phyloP scores from a whole-genome alignment of 768 basidiomycete genomes.

The Basidioascus undulatus region DNA sequence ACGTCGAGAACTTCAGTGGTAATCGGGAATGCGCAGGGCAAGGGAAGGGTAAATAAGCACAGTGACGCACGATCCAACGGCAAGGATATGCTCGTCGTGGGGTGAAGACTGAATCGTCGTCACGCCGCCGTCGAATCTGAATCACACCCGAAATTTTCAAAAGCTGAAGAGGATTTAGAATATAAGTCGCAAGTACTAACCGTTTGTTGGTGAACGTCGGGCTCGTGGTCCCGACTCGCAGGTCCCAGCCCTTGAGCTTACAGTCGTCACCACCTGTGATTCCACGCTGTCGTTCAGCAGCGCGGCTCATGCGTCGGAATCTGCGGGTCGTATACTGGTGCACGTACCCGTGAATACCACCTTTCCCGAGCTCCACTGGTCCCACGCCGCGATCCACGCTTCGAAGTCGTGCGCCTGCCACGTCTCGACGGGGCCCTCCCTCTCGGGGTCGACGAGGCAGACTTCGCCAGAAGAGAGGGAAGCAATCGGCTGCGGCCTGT shows the following conservation, averaged over 20 bases:
- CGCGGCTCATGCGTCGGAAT: too few relatives aligned
- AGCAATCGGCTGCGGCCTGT: too few relatives aligned
- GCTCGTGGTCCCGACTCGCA: constrained; percentile 32
- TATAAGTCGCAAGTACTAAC: constrained; percentile 18
- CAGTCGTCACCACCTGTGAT: constrained; percentile 86
- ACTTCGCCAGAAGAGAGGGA: constrained; percentile 64
- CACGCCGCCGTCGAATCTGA: constrained; percentile 74
- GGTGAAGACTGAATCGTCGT: constrained; percentile 75
- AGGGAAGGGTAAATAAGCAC: background rate
- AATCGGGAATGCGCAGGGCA: background rate
- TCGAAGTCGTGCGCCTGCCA: constrained; percentile 88
- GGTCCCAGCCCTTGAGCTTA: constrained; percentile 74
- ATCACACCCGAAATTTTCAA: constrained; percentile 1
- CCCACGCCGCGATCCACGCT: constrained; percentile 81
- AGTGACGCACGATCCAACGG: constrained; percentile 56
- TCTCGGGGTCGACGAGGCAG: constrained; percentile 22
- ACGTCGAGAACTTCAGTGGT: background rate
- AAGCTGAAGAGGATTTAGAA: background rate
- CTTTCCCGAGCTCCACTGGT: constrained; percentile 49
- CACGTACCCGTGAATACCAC: constrained; percentile 57
- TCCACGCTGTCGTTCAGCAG: too few relatives aligned
- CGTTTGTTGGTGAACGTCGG: constrained; percentile 51
- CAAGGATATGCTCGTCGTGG: constrained; percentile 49
- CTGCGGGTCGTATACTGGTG: too few relatives aligned
- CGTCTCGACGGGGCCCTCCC: constrained; percentile 26